Percentiles rank a stretch among this genome's conserved stretches.
Evolutionary conservation across 805 yeast species (phyloP).

Genomic region (Candida loeiensis): DNA sequence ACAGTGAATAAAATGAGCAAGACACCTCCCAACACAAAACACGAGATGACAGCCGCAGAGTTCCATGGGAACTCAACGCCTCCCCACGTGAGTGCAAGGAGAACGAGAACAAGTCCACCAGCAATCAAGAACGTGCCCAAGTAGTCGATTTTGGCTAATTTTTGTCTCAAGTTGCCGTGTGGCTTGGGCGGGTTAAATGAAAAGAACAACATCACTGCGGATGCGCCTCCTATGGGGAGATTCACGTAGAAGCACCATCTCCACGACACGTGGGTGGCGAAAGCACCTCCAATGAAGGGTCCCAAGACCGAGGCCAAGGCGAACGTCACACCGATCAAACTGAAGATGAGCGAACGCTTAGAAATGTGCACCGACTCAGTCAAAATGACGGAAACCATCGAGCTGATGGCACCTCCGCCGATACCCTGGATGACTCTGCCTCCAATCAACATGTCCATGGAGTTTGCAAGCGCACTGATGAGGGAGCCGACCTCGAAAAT

Average conservation of each 20-base stretch:
- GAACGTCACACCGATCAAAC: slow-evolving; percentile 40
- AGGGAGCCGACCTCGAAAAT: slow-evolving; percentile 63
- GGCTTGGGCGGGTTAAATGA: slow-evolving; percentile 49
- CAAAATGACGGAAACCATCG: slow-evolving; percentile 52
- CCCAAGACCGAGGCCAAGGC: slow-evolving; percentile 54
- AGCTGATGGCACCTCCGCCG: slow-evolving; percentile 68
- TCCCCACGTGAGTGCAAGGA: slow-evolving; percentile 54
- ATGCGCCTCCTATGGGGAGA: slow-evolving; percentile 59
- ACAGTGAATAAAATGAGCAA: slow-evolving; percentile 30
- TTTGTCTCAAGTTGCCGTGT: slow-evolving; percentile 33
- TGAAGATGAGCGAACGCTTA: slow-evolving; percentile 37
- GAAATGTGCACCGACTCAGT: slow-evolving; percentile 51
- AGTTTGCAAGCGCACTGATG: slow-evolving; percentile 50
- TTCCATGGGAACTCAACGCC: slow-evolving; percentile 51
- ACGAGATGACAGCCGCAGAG: slow-evolving; percentile 49
- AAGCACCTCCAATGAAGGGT: slow-evolving; percentile 65
- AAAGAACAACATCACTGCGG: slow-evolving; percentile 34
- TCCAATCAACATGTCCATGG: slow-evolving; percentile 61
- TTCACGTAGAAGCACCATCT: slow-evolving; percentile 69
- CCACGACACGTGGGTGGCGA: slow-evolving; percentile 60
- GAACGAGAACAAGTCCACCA: slow-evolving; percentile 41
- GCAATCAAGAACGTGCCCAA: slow-evolving; percentile 45
- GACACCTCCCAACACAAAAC: slow-evolving; percentile 46
- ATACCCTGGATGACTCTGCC: slow-evolving; percentile 70
- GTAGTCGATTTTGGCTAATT: slow-evolving; percentile 45